phyloP scores from a whole-genome alignment of 768 basidiomycete species.

The Terana coerulea region DNA sequence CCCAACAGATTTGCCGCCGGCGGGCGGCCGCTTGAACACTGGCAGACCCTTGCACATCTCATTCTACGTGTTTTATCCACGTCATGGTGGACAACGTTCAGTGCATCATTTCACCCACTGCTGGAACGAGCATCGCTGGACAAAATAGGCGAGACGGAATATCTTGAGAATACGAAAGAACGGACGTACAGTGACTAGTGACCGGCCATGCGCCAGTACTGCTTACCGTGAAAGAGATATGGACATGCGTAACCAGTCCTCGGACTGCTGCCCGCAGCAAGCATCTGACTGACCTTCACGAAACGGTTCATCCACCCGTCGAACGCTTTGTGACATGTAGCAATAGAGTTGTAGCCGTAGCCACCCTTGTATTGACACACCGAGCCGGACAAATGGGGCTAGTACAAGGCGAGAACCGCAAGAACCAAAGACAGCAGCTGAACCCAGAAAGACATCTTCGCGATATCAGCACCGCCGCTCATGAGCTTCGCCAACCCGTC shows the following conservation, averaged over 20 bases:
- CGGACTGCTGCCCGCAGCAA: neutral
- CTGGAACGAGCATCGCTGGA: constrained; percentile 16
- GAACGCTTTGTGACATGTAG: neutral
- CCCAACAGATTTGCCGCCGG: too few relatives aligned
- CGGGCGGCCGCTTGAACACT: too few relatives aligned
- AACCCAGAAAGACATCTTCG: neutral
- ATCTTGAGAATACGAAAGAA: constrained; percentile 21
- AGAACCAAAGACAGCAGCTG: neutral
- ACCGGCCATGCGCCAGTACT: constrained; percentile 22
- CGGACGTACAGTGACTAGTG: constrained; percentile 24
- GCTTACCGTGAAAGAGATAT: constrained; percentile 18
- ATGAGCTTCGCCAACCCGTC: constrained; percentile 1
- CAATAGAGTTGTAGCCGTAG: neutral
- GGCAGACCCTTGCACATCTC: too few relatives aligned
- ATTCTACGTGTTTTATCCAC: too few relatives aligned
- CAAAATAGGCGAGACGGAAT: constrained; percentile 17
- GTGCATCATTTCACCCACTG: too few relatives aligned
- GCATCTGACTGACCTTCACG: neutral
- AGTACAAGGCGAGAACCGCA: neutral
- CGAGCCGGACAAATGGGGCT: neutral
- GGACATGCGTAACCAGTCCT: neutral
- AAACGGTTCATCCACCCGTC: neutral
- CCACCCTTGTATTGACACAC: neutral
- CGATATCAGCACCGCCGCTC: neutral
- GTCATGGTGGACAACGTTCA: too few relatives aligned